phyloP scores from a whole-genome alignment of 129 eudicot genomes.

The Heracleum sosnowskyi region DNA sequence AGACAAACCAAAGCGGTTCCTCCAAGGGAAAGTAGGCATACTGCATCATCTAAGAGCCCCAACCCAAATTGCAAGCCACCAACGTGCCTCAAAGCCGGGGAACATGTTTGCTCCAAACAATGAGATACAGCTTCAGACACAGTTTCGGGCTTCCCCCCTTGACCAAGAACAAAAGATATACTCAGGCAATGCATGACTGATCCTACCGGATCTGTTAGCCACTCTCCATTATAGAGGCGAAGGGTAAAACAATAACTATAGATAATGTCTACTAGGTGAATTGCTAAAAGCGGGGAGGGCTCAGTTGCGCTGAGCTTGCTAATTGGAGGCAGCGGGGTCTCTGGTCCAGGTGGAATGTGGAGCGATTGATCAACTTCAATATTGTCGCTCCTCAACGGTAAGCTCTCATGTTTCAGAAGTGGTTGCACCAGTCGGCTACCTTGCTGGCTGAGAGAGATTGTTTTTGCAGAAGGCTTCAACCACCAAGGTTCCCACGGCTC shows the following conservation, averaged over 20 bases:
- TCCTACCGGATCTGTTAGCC: conserved; percentile 69
- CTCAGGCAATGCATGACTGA: conserved; percentile 43
- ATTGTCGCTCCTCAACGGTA: conserved; percentile 7
- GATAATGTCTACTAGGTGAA: conserved; percentile 75
- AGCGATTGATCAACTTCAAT: conserved; percentile 14
- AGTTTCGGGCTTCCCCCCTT: conserved; percentile 63
- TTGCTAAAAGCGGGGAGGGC: conserved; percentile 75
- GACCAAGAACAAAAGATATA: conserved; percentile 63
- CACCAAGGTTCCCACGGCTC: conserved; percentile 99
- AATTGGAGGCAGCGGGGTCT: conserved; percentile 49
- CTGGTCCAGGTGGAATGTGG: conserved; percentile 77
- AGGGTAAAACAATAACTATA: conserved; percentile 87
- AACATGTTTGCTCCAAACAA: conserved; percentile 82
- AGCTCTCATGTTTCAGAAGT: conserved; percentile 24
- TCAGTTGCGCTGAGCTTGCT: conserved; percentile 48
- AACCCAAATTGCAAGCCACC: conserved; percentile 72
- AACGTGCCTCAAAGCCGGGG: conserved; percentile 56
- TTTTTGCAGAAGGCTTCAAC: conserved; percentile 70
- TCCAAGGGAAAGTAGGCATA: conserved; percentile 46
- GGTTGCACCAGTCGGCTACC: conserved; percentile 76
- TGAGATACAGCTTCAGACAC: conserved; percentile 46
- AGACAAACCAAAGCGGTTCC: conserved; percentile 57
- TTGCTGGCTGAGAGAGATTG: conserved; percentile 48
- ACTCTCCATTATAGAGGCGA: conserved; percentile 83
- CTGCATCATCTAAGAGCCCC: conserved; percentile 54